Evolutionary conservation across 495 filamentous ascomycete species (phyloP).

Genomic region (Glonium stellatum): DNA sequence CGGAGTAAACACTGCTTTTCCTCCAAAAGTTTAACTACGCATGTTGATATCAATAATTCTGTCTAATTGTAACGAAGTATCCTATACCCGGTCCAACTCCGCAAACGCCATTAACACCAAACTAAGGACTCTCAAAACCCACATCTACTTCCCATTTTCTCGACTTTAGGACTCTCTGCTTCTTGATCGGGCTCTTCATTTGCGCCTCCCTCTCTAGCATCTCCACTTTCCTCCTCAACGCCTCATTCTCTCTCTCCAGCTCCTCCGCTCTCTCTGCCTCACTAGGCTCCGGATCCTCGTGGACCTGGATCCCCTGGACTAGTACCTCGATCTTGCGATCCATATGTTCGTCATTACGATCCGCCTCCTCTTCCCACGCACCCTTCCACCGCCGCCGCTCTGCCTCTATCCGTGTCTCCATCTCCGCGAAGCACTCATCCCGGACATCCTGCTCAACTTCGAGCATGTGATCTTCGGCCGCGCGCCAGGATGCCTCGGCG

Average conservation of each 20-base stretch:
- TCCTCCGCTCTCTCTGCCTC: constrained; percentile 17
- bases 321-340: constrained; percentile 87
- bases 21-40: no score
- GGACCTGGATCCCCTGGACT: constrained; percentile 42
- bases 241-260: constrained; percentile 32
- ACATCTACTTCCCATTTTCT: constrained; percentile 38
- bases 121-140: constrained; percentile 13
- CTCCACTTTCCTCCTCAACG: constrained; percentile 27
- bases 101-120: no score
- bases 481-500: constrained; percentile 32
- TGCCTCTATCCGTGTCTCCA: constrained; percentile 66
- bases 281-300: constrained; percentile 18
- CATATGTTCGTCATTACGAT: constrained; percentile 68
- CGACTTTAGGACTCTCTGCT: constrained; percentile 33
- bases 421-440: constrained; percentile 83
- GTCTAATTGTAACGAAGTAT: no score
- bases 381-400: constrained; percentile 72
- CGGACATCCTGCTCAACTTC: constrained; percentile 77
- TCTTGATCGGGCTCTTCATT: constrained; percentile 32
- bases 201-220: constrained; percentile 28
- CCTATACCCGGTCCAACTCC: no score
- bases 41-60: no score
- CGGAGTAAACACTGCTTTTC: no score
- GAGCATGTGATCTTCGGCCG: constrained; percentile 57
- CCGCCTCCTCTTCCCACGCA: constrained; percentile 60